Base-by-base conservation (phyloP, 192 early-diverging fungal species). In the Podila minutissima region DNA sequence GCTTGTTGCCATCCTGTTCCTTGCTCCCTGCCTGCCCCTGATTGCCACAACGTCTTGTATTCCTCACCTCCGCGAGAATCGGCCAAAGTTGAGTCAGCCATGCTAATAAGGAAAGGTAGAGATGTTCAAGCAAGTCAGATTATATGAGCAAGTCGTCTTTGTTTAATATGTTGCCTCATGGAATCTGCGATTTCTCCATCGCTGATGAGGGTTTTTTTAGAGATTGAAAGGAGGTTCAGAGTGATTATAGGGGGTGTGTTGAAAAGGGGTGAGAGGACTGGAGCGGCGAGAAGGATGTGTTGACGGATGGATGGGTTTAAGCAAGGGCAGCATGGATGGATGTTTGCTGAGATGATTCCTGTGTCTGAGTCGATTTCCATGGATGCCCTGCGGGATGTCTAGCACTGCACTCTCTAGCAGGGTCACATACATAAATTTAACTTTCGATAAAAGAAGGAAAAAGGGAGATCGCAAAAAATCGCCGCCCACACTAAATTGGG, bases 361-460 rank as follows among this genome's bases (percentile, higher is more conserved):
- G n/a, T 5, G 20, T 24, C 10, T 37, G 35, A 37, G 35, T 8
- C 35, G 35, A 2, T 55, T 12, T 55, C 53, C 53, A 24, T 26
- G 53, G 53, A 24, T n/a, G 53, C 15, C 41, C 15, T 24, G 53
- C 24, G 53, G 53, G 53, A 55, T 55, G n/a, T 55, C 53, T 55
- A 24, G 20, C 0, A 55, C 35, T 37, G 33, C 51, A 53, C 51
- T 41, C 38, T 41, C 38, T 11, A 0, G 38, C 38, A 9, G 41
- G 41, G 41, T 46, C 41, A 55, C 53, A 55, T 55, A 55, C 53
- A 55, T 55, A 55, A 55, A 55, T 55, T 55, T 55, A 55, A 55
- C 53, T 55, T 55, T 55, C 53, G 53, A 55, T 55, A 55, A 55
- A 55, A 55, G 53, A 55, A 55, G 53, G 53, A 55, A 55, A 55